These are phyloP conservation scores for Acanthamoeba triangularis DNA, from an alignment of 208 protist species.

Conservation along the genomic window DNA sequence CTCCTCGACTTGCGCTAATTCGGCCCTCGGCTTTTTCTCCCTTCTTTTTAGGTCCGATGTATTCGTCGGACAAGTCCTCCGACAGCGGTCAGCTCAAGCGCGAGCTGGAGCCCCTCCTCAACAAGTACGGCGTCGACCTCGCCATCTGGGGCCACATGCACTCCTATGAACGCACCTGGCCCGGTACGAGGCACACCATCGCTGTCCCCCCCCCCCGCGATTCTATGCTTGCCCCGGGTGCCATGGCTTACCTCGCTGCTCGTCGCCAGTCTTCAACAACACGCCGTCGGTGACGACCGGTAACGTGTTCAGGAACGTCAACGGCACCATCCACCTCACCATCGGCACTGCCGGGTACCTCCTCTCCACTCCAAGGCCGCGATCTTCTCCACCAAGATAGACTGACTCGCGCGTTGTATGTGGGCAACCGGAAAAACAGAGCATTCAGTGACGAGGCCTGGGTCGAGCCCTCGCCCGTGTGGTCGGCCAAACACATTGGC, in stretches of 20 bases:
- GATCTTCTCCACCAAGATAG: neutral
- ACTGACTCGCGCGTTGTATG: too few relatives aligned
- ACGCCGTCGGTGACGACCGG: conserved; percentile 12
- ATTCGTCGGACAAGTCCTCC: conserved; percentile 31
- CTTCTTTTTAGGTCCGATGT: conserved; percentile 28
- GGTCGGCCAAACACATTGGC: conserved; percentile 34
- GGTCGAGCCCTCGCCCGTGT: conserved; percentile 12
- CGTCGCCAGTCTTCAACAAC: conserved; percentile 26
- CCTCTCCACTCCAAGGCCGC: neutral
- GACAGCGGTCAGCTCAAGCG: conserved; percentile 18
- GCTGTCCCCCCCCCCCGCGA: too few relatives aligned
- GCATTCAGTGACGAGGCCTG: conserved; percentile 50
- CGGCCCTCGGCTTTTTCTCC: neutral
- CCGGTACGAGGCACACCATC: neutral
- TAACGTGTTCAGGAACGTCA: conserved; percentile 52
- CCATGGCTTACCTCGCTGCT: neutral
- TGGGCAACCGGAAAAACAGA: neutral
- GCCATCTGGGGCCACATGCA: conserved; percentile 67
- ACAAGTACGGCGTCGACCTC: conserved; percentile 72
- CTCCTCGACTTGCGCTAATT: neutral
- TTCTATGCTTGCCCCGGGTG: neutral
- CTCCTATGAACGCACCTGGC: conserved; percentile 70
- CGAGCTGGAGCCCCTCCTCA: conserved; percentile 37
- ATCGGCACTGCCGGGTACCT: conserved; percentile 62
- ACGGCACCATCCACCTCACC: conserved; percentile 69